A percentile compares a stretch with the other conserved stretches of the same genome.
Conservation (phyloP, 306 rosid species). For the Ormosia emarginata region DNA sequence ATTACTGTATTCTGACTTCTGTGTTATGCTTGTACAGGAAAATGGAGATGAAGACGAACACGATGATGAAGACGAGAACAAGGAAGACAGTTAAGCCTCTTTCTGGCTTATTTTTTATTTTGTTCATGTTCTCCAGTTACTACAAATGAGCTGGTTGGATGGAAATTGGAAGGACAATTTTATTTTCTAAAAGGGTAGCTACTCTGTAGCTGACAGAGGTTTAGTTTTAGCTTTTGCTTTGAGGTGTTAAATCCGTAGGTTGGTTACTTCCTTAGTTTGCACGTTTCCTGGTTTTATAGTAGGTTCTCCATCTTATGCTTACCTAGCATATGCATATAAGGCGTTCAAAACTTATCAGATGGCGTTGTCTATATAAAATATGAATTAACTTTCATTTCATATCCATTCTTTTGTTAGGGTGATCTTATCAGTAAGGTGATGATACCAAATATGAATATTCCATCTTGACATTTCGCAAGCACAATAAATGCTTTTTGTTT, state of each 20-base stretch:
- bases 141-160: background rate
- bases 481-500: too few species aligned
- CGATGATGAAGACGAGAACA: background rate
- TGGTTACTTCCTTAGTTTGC: too few species aligned
- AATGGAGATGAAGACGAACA: conserved; percentile 30
- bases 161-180: background rate
- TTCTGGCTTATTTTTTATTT: background rate
- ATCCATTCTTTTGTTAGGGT: background rate
- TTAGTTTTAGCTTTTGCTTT: background rate
- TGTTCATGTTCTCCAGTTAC: background rate
- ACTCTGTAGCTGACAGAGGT: background rate
- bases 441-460: background rate
- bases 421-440: background rate
- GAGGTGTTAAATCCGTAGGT: background rate
- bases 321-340: background rate
- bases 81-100: conserved; percentile 16
- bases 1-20: too few species aligned
- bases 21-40: conserved; percentile 24
- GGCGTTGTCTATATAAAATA: too few species aligned
- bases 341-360: too few species aligned
- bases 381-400: too few species aligned
- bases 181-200: background rate
- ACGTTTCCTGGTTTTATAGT: background rate
- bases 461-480: too few species aligned
- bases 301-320: background rate